Evolutionary conservation across 2,329 filamentous ascomycete genomes (phyloP).

Genomic region (Pestalotiopsis sp.): DNA sequence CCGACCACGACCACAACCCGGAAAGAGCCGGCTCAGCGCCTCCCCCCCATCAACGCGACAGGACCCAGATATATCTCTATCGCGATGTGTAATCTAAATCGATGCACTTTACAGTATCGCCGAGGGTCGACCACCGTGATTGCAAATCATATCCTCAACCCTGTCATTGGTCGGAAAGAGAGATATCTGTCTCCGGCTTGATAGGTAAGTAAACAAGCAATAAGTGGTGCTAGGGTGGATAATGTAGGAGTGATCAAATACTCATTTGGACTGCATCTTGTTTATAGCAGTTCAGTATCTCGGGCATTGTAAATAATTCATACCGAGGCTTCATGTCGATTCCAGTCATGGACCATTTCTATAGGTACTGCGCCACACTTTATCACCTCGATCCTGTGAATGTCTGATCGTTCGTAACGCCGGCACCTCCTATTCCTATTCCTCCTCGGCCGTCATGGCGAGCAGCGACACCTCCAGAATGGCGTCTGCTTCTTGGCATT

Average conservation of each 20-base stretch:
- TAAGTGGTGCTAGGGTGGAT: not conserved
- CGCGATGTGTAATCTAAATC: not conserved
- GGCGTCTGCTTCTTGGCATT: conserved; percentile 46
- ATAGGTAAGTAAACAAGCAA: not conserved
- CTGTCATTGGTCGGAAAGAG: not conserved
- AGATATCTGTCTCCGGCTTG: not conserved
- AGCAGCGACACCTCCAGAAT: conserved; percentile 34
- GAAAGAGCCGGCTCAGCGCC: conserved; percentile 12
- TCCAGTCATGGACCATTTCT: too few species aligned
- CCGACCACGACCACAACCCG: not conserved
- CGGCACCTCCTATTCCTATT: not conserved
- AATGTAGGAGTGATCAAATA: too few species aligned
- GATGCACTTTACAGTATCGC: not conserved
- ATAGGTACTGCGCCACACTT: not conserved
- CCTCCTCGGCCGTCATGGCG: conserved; percentile 11
- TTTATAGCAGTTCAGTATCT: too few species aligned
- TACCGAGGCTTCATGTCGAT: too few species aligned
- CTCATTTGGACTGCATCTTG: too few species aligned
- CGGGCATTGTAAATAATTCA: too few species aligned
- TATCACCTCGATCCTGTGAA: not conserved
- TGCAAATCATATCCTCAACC: not conserved
- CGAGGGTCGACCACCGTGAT: not conserved
- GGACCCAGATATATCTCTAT: not conserved
- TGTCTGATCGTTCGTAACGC: not conserved
- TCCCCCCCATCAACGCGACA: not conserved